Evolutionary conservation across 2,329 filamentous ascomycete species (phyloP).

Genomic region (Neonectria magnoliae): DNA sequence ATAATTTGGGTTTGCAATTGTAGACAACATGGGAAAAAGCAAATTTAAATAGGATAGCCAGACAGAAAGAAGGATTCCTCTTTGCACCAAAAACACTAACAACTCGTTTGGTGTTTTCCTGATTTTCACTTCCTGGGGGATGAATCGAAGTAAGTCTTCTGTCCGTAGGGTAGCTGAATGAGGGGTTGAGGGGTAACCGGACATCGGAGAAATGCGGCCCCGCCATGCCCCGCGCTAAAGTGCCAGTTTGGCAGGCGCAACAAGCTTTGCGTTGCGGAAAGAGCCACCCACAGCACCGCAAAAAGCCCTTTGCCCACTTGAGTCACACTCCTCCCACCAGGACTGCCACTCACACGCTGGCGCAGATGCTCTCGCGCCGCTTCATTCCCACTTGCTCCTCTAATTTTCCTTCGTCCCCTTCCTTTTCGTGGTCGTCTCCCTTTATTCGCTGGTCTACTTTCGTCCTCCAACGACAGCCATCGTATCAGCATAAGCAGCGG

Average conservation of each 20-base stretch:
- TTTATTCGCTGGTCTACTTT: constrained; percentile 14
- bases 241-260: constrained; percentile 1
- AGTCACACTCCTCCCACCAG: constrained; percentile 35
- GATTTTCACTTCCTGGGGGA: no score
- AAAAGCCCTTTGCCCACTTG: constrained; percentile 45
- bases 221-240: constrained; percentile 27
- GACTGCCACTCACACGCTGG: constrained; percentile 31
- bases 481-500: background rate
- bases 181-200: constrained; percentile 27
- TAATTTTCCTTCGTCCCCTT: constrained; percentile 33
- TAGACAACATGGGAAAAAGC: background rate
- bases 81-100: background rate
- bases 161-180: constrained; percentile 17
- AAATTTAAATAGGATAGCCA: background rate
- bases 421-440: constrained; percentile 10
- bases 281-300: constrained; percentile 19
- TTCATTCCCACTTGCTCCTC: constrained; percentile 37
- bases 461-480: constrained; percentile 16
- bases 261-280: constrained; percentile 20
- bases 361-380: constrained; percentile 42
- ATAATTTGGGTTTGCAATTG: background rate
- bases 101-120: background rate
- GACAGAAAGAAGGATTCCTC: background rate
- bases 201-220: constrained; percentile 26
- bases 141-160: no score